A percentile compares a stretch with the other conserved stretches of the same genome.
Evolutionary conservation across 208 protist genomes (phyloP).

Genomic region (Acanthamoeba sp.): DNA sequence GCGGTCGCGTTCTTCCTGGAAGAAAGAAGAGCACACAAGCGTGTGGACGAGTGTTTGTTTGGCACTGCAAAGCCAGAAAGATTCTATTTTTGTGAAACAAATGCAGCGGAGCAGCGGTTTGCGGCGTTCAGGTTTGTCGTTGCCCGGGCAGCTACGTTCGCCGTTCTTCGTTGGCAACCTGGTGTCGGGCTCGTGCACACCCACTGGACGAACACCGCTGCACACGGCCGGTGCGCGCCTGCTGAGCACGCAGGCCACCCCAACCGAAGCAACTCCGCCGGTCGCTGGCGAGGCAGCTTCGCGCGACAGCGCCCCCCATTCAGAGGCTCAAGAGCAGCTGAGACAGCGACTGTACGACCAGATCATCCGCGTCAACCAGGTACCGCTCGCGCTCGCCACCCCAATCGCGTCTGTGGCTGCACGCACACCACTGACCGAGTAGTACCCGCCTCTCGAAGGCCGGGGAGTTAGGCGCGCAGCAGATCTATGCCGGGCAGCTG

Average conservation of each 20-base stretch:
- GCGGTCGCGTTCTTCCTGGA: too few species aligned
- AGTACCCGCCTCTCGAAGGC: slow-evolving; percentile 66
- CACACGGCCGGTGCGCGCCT: not conserved
- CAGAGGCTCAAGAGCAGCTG: not conserved
- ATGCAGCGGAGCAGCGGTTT: not conserved
- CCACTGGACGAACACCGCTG: not conserved
- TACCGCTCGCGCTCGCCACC: not conserved
- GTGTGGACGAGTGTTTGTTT: too few species aligned
- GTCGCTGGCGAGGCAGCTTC: not conserved
- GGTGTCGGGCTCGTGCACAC: not conserved
- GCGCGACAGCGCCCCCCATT: not conserved
- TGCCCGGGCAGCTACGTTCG: not conserved
- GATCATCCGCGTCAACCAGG: slow-evolving; percentile 34
- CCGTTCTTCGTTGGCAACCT: not conserved
- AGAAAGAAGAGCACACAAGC: too few species aligned
- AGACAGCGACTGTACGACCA: not conserved
- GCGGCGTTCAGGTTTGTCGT: not conserved
- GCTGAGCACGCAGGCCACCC: not conserved
- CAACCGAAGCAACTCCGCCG: too few species aligned
- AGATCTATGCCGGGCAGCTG: slow-evolving; percentile 88
- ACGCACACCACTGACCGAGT: not conserved
- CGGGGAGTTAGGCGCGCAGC: slow-evolving; percentile 86
- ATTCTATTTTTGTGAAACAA: not conserved
- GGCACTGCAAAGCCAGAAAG: too few species aligned
- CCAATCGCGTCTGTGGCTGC: not conserved